These are phyloP conservation scores for Agaricus bisporus DNA, from an alignment of 768 basidiomycete species.

Conservation along the genomic window DNA sequence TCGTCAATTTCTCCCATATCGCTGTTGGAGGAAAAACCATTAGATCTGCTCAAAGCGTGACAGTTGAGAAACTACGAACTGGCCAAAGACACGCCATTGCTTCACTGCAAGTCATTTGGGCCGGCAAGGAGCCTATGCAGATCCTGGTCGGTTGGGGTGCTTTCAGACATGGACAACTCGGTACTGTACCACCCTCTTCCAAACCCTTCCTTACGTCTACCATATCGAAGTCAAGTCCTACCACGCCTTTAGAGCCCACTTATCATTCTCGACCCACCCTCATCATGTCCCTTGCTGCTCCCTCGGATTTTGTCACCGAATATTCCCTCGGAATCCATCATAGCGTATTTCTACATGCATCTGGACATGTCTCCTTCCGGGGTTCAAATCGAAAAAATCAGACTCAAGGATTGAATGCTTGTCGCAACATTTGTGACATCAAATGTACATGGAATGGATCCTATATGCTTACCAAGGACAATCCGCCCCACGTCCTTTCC, in stretches of 20 bases:
- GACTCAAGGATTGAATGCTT: slow-evolving; percentile 30
- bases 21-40: slow-evolving; percentile 18
- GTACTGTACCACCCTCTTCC: slow-evolving; percentile 20
- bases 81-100: slow-evolving; percentile 72
- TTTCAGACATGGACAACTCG: slow-evolving; percentile 82
- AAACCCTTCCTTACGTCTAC: background rate
- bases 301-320: slow-evolving; percentile 25
- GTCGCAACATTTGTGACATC: slow-evolving; percentile 25
- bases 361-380: slow-evolving; percentile 42
- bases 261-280: slow-evolving; percentile 11
- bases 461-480: slow-evolving; percentile 29
- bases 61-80: slow-evolving; percentile 42
- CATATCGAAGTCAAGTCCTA: background rate
- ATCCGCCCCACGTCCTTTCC: slow-evolving; percentile 24
- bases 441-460: slow-evolving; percentile 82
- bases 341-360: slow-evolving; percentile 49
- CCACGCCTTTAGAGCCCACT: background rate
- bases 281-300: slow-evolving; percentile 25
- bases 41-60: slow-evolving; percentile 15
- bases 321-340: slow-evolving; percentile 38
- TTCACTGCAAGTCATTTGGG: slow-evolving; percentile 26
- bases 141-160: slow-evolving; percentile 76
- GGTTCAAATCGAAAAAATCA: slow-evolving; percentile 75
- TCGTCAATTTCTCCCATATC: slow-evolving; percentile 38
- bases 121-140: slow-evolving; percentile 15